phyloP scores from a whole-genome alignment of 345 rosid genomes.

The Durio zibethinus region DNA sequence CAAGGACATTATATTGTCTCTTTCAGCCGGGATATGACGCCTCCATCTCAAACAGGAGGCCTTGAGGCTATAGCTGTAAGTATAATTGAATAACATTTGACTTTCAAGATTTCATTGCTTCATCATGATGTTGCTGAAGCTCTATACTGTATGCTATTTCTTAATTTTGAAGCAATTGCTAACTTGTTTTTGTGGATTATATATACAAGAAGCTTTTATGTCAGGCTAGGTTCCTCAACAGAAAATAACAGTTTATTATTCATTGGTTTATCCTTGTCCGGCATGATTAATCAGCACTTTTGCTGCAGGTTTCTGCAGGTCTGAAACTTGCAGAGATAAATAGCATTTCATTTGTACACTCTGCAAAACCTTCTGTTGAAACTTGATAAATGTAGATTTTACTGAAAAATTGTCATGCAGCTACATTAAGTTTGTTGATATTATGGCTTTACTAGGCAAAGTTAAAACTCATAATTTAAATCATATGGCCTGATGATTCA shows the following conservation, averaged over 20 bases:
- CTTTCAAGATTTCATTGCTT: neutral
- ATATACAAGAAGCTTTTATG: neutral
- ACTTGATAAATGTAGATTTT: neutral
- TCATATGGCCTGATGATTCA: neutral
- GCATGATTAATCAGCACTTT: neutral
- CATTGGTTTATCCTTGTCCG: neutral
- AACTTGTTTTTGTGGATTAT: neutral
- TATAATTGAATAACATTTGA: constrained; percentile 2
- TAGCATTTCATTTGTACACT: neutral
- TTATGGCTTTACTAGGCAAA: neutral
- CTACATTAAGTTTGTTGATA: neutral
- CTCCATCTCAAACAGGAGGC: constrained; percentile 59
- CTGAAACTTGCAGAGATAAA: neutral
- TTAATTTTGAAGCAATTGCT: neutral
- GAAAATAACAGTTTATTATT: neutral
- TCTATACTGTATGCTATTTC: neutral
- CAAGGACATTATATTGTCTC: constrained; percentile 89
- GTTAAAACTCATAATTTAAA: neutral
- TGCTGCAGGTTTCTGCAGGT: neutral
- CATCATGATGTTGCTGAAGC: neutral
- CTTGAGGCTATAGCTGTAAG: constrained; percentile 86
- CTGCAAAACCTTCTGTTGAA: neutral
- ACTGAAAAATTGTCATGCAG: neutral
- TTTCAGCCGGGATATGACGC: constrained; percentile 61
- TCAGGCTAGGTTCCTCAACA: neutral